These are phyloP conservation scores for Zea luxurians DNA, from an alignment of 176 grass and related monocot genomes.

Conservation along the genomic window DNA sequence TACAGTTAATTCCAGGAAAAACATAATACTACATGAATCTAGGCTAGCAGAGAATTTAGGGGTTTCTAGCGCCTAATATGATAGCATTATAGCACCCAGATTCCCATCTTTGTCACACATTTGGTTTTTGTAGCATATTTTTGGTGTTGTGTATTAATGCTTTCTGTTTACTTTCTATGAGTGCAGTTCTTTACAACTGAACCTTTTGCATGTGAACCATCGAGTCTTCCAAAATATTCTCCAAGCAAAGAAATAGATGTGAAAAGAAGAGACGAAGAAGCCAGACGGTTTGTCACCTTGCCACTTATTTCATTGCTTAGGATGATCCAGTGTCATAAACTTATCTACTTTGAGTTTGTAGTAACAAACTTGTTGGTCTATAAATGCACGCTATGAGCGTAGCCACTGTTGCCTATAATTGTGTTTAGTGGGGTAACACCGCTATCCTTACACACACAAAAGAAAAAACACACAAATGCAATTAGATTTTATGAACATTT, in stretches of 20 bases:
- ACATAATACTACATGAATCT: neutral
- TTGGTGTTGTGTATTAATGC: neutral
- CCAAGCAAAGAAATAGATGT: constrained; percentile 89
- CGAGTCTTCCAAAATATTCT: constrained; percentile 66
- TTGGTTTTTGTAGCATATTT: constrained; percentile 16
- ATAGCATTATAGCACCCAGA: constrained; percentile 7
- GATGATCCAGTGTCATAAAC: neutral
- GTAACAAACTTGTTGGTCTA: neutral
- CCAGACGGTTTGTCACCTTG: constrained; percentile 63
- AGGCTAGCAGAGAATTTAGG: constrained; percentile 6
- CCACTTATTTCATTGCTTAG: constrained; percentile 16
- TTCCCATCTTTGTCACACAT: neutral
- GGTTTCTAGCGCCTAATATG: neutral
- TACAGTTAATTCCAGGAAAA: constrained; percentile 11
- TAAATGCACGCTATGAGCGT: neutral
- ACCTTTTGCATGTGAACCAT: constrained; percentile 67
- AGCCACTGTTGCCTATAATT: neutral
- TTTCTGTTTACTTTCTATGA: constrained; percentile 8
- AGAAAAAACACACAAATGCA: neutral
- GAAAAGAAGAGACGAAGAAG: constrained; percentile 80
- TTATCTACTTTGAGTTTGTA: neutral
- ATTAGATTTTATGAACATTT: neutral
- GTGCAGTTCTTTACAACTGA: constrained; percentile 78
- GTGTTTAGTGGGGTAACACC: neutral
- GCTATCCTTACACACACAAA: neutral